Evolutionary conservation across 2,329 filamentous ascomycete genomes (phyloP), one percentile per base, ranked within the genome.

Genomic region (Lithohypha guttulata): DNA sequence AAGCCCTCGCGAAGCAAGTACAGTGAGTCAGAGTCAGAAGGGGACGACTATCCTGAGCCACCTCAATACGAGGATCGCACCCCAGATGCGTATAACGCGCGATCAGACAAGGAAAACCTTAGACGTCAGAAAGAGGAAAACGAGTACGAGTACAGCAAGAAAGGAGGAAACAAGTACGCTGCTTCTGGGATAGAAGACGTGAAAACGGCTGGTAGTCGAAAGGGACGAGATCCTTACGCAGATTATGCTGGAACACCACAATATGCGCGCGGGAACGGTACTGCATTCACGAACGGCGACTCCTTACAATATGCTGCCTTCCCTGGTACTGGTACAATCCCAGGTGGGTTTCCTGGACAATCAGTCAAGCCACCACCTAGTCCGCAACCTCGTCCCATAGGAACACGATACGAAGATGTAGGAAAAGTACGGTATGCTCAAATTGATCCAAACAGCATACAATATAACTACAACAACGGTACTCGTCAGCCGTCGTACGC

Each of bases 321-420:
- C 23, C 8, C 28, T 27, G 23, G 15, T 11, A 39, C 30, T 34
- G 37, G 29, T 9, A 26, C 6, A 19, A n/a, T 34, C 14, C 37
- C 37, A 18, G 37, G 29, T 10, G 37, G 13, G 6, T 34, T 33
- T 19, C 30, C 29, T 22, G 20, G 21, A 6, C 34, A 36, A 26
- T 17, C 34, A 42, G 55, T 64, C n/a, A 60, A 62, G 21, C 60
- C 61, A 9, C 50, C 53, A 4, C 57, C 59, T 11, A 40, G 46
- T 25, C 38, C 34, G 32, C 29, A 34, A 5, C 27, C 38, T 6
- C 44, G 43, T 21, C 23, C 43, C 6, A 26, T 46, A 7, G 30
- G 34, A 23, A 51, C 56, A 53, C 42, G 50, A 48, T 51, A 52
- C 34, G 50, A 53, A 22, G 51, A 57, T 3, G 42, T 51, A 34